Conservation (phyloP, 345 rosid genomes). For the Euphorbia tirucalli region DNA sequence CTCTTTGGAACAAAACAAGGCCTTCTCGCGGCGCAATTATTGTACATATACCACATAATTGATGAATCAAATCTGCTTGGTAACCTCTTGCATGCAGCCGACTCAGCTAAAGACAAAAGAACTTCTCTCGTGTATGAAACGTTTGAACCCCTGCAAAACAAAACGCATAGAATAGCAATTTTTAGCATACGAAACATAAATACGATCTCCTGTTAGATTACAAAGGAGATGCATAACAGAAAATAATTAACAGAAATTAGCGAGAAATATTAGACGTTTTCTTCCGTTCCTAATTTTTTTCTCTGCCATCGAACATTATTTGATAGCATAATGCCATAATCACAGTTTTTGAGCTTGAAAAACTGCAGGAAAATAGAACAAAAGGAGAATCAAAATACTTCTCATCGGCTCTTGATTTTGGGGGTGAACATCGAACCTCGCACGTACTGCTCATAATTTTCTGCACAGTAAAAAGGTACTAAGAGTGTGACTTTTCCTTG, state of each 20-base stretch:
- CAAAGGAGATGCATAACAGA: slow-evolving; percentile 10
- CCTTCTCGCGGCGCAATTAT: neutral
- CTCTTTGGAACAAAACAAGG: neutral
- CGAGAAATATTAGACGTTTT: neutral
- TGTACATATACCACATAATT: slow-evolving; percentile 4
- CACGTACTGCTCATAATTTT: slow-evolving; percentile 19
- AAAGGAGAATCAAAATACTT: slow-evolving; percentile 16
- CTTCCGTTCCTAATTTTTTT: slow-evolving; percentile 7
- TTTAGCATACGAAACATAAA: neutral
- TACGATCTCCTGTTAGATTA: slow-evolving; percentile 6
- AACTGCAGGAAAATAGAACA: neutral
- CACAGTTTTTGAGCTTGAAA: slow-evolving; percentile 11
- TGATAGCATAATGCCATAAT: neutral
- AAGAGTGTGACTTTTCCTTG: neutral
- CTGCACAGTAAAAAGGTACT: neutral
- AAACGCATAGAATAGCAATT: neutral
- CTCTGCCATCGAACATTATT: slow-evolving; percentile 1
- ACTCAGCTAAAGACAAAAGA: slow-evolving; percentile 15
- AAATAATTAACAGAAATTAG: neutral
- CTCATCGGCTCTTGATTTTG: slow-evolving; percentile 18
- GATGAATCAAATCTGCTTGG: slow-evolving; percentile 19
- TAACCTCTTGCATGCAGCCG: slow-evolving; percentile 14
- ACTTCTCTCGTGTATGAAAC: neutral
- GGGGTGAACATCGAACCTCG: slow-evolving; percentile 16
- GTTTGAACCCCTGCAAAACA: neutral